Conservation (phyloP, 1,139 yeast species). For the Eremothecium sinecaudum region DNA sequence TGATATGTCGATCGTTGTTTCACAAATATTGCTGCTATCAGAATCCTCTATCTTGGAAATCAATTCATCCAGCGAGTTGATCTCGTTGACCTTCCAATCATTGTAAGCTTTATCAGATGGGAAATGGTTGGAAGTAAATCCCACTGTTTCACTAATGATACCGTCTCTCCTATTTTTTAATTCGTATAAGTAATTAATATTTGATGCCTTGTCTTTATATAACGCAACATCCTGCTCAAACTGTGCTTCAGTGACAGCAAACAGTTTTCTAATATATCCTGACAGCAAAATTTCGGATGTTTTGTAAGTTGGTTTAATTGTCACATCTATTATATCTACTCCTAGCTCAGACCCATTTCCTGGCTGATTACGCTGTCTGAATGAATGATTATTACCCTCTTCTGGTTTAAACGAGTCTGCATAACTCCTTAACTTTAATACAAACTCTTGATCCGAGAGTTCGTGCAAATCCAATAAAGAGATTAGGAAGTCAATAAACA, state of each 20-base stretch:
- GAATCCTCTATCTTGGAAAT: constrained; percentile 36
- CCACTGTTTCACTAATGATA: constrained; percentile 37
- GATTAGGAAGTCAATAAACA: constrained; percentile 49
- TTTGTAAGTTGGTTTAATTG: constrained; percentile 38
- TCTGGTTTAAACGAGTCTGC: constrained; percentile 33
- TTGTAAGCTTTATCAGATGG: constrained; percentile 34
- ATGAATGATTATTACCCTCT: not conserved
- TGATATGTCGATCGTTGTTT: not conserved
- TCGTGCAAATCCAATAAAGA: constrained; percentile 41
- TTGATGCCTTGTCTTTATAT: constrained; percentile 35
- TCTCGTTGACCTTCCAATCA: constrained; percentile 47
- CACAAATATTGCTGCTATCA: constrained; percentile 19
- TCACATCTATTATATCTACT: constrained; percentile 7
- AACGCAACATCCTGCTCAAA: constrained; percentile 44
- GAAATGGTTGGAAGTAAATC: constrained; percentile 38
- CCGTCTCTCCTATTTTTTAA: constrained; percentile 32
- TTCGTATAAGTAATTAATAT: constrained; percentile 29
- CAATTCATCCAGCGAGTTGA: constrained; percentile 33
- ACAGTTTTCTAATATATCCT: constrained; percentile 35
- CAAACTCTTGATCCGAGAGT: constrained; percentile 31
- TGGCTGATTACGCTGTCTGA: not conserved
- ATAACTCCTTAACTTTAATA: constrained; percentile 38
- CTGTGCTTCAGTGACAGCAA: constrained; percentile 34
- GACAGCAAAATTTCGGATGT: constrained; percentile 43
- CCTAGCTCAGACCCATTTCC: not conserved